These are phyloP conservation scores for Trichophyton mentagrophytes DNA, from an alignment of 2,329 filamentous ascomycete species.

Conservation along the genomic window DNA sequence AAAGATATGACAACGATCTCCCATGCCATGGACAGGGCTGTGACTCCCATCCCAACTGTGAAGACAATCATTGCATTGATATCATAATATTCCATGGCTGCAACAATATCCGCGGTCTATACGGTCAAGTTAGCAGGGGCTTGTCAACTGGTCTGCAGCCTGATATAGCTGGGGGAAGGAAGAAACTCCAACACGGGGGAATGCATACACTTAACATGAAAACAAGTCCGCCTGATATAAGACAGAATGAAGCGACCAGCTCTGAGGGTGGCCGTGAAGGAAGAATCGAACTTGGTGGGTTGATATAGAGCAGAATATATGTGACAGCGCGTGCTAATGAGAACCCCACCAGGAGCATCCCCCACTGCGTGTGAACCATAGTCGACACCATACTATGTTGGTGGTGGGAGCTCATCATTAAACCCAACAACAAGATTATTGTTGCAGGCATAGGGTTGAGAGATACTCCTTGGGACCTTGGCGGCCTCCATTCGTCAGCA, in stretches of 20 bases:
- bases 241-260: slow-evolving; percentile 71
- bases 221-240: slow-evolving; percentile 75
- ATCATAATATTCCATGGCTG: slow-evolving; percentile 60
- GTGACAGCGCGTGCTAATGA: slow-evolving; percentile 66
- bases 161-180: background rate
- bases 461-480: slow-evolving; percentile 58
- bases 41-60: slow-evolving; percentile 73
- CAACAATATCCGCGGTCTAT: slow-evolving; percentile 61
- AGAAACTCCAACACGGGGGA: background rate
- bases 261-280: slow-evolving; percentile 82
- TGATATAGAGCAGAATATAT: slow-evolving; percentile 67
- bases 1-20: slow-evolving; percentile 62
- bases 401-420: slow-evolving; percentile 93
- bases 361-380: slow-evolving; percentile 94
- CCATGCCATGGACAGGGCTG: slow-evolving; percentile 76
- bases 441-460: slow-evolving; percentile 81
- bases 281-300: slow-evolving; percentile 65
- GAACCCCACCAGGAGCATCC: slow-evolving; percentile 67
- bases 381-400: slow-evolving; percentile 70
- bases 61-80: slow-evolving; percentile 90
- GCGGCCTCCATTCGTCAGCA: slow-evolving; percentile 43
- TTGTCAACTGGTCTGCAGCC: background rate
- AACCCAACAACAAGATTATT: slow-evolving; percentile 72
- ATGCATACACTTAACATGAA: slow-evolving; percentile 77
- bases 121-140: background rate